Base-by-base conservation (phyloP, 1,284 basidiomycete genomes). In the Marasmius tenuissimus region DNA sequence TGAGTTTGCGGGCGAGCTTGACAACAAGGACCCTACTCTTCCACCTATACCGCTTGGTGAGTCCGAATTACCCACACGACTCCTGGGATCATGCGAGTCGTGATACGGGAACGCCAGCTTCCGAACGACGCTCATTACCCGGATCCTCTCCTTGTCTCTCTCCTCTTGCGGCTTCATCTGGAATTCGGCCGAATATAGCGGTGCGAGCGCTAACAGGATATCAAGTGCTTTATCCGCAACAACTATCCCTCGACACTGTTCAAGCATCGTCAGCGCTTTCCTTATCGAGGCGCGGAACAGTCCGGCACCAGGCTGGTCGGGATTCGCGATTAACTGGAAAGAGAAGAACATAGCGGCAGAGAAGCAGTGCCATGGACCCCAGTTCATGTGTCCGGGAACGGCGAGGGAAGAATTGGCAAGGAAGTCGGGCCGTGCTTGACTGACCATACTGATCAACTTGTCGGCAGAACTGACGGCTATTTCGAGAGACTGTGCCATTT, bases 291-390 rank as follows among this genome's bases (percentile, higher is more conserved):
- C 81, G 38, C 89, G 86, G 77, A 91, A 90, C 42, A 90, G 76
- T 22, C 81, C 82, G 49, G 87, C 89, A 22, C 87, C 89, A 53
- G 87, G 86, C 67, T 92, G 89, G 61, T 90, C 87, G 52, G 91
- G 88, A 68, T 89, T 86, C 54, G 86, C 83, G 68, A 92, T 88
- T 45, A 92, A 81, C 70, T 92, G 89, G 76, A 92, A 92, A 18
- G 88, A 89, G 81, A 92, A 92, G 76, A 92, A 92, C 88, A 93
- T 92, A 57, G 89, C 89, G 12, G 91, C 90, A 53, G 88, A 88
- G 78, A 93, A 93, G 66, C 87, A 85, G 71, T 93, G 91, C 76
- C 89, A 88, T 0, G 89, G 88, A 3, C 86, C 87, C 90, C 91
- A 92, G 69, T 85, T 88, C 83, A 92, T 86, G 73, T 93, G 91